These are phyloP conservation scores for Avena eriantha DNA, from an alignment of 176 grass and related monocot genomes.

Conservation along the genomic window DNA sequence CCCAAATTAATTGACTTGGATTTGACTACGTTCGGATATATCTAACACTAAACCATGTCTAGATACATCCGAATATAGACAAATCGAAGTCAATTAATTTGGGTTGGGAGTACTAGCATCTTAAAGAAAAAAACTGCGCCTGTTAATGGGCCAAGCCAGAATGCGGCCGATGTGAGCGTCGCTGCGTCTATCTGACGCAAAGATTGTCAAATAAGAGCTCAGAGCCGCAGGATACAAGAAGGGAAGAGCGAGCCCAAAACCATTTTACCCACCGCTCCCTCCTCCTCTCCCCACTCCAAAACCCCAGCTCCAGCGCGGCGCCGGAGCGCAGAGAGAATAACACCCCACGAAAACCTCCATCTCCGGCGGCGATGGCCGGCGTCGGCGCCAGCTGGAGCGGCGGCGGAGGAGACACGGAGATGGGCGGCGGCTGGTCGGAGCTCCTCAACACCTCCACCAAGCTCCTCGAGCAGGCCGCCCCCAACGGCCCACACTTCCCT, in stretches of 20 bases:
- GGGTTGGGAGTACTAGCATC: no score
- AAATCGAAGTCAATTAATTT: no score
- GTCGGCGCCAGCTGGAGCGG: constrained; percentile 35
- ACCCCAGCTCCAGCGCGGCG: constrained; percentile 45
- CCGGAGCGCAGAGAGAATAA: constrained; percentile 7
- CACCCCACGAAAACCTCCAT: constrained; percentile 31
- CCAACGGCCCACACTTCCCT: constrained; percentile 73
- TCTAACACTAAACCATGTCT: no score
- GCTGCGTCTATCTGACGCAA: neutral
- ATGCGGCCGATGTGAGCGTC: neutral
- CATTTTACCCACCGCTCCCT: constrained; percentile 31
- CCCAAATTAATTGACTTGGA: no score
- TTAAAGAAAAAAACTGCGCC: no score
- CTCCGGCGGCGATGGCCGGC: constrained; percentile 55
- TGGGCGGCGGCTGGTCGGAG: constrained; percentile 78
- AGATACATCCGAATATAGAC: no score
- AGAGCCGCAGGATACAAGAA: neutral
- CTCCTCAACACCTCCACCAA: constrained; percentile 91
- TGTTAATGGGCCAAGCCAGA: neutral
- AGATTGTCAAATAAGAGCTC: neutral
- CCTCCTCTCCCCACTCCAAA: neutral
- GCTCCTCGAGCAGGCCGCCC: constrained; percentile 81
- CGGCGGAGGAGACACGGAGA: constrained; percentile 57
- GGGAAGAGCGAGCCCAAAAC: constrained; percentile 21
- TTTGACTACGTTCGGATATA: no score